These are phyloP conservation scores for Hymenoscyphus repandus DNA, from an alignment of 2,329 filamentous ascomycete genomes.

Conservation along the genomic window DNA sequence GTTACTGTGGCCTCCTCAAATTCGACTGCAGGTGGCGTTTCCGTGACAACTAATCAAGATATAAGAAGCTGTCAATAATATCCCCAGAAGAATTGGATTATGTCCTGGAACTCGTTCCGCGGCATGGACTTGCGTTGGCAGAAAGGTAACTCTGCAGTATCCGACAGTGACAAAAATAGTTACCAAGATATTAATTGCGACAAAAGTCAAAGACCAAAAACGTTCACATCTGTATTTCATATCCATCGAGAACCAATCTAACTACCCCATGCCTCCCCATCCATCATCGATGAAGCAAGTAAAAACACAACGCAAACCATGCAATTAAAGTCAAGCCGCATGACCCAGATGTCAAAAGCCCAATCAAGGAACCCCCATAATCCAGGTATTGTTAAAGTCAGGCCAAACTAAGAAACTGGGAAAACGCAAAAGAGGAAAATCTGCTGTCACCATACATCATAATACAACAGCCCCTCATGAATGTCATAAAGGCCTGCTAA, in stretches of 20 bases:
- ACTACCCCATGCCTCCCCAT: neutral
- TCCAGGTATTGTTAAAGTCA: slow-evolving; percentile 5
- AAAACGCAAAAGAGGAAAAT: slow-evolving; percentile 11
- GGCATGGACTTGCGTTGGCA: too few species aligned
- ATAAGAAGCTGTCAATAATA: too few species aligned
- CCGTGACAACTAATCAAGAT: too few species aligned
- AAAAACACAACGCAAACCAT: slow-evolving; percentile 21
- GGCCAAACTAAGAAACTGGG: slow-evolving; percentile 8
- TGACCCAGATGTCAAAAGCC: slow-evolving; percentile 5
- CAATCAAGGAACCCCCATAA: slow-evolving; percentile 1
- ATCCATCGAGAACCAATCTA: neutral
- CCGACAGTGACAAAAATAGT: too few species aligned
- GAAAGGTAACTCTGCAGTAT: too few species aligned
- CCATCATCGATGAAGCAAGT: neutral
- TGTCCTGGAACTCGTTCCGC: too few species aligned
- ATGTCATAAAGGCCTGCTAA: slow-evolving; percentile 18
- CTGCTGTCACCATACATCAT: slow-evolving; percentile 18
- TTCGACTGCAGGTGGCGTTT: too few species aligned
- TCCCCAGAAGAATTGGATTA: too few species aligned
- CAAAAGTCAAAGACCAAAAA: too few species aligned
- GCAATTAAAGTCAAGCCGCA: slow-evolving; percentile 14
- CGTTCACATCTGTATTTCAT: neutral
- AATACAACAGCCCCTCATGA: slow-evolving; percentile 21
- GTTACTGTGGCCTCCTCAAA: too few species aligned
- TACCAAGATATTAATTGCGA: too few species aligned